Base-by-base conservation (phyloP, 129 eudicot species). In the Pittosporum tobira region DNA sequence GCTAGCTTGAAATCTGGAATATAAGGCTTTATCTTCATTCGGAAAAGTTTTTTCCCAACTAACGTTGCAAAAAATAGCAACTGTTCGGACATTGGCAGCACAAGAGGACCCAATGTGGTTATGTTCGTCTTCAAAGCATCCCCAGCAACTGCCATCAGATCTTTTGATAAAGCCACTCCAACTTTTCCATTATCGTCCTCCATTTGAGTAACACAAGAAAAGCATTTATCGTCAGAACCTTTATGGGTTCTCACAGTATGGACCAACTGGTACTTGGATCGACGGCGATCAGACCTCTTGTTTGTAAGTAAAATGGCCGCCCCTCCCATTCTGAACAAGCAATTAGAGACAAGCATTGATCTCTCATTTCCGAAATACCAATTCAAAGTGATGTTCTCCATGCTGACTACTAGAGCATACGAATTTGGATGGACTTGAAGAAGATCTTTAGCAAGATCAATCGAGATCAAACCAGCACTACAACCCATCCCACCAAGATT, bases 401-500 rank as follows among this genome's bases (percentile, higher is more conserved):
- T 81, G 75, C 94, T 84, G 62, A 88, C 63, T 6, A 88, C 89
- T 31, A 88, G 47, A 1, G 96, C 96, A 53, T 88, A 81, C 0
- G 96, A 80, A 57, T 78, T 78, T 6, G 94, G 89, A 36, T 78
- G 86, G 25, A 88, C 89, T 71, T 84, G 96, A 59, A 88, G 80
- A 55, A 88, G 87, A 31, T 88, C 84, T 64, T 88, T 84, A 57
- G 96, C 96, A 24, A 88, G 87, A 78, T 84, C 96, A n/a, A 88
- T 76, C 1, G 96, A 81, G 30, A 84, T 76, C 57, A 88, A 76
- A 57, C 96, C 96, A 4, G 96, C 96, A 63, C 94, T 84, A 37
- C 96, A 84, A 58, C 96, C 96, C 96, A 88, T 88, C 37, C 96
- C 94, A 60, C 94, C 94, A 2, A 88, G 80, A 54, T 88, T 88